These are phyloP conservation scores for Aspergillus diversus DNA, from an alignment of 495 filamentous ascomycete genomes.

Conservation along the genomic window DNA sequence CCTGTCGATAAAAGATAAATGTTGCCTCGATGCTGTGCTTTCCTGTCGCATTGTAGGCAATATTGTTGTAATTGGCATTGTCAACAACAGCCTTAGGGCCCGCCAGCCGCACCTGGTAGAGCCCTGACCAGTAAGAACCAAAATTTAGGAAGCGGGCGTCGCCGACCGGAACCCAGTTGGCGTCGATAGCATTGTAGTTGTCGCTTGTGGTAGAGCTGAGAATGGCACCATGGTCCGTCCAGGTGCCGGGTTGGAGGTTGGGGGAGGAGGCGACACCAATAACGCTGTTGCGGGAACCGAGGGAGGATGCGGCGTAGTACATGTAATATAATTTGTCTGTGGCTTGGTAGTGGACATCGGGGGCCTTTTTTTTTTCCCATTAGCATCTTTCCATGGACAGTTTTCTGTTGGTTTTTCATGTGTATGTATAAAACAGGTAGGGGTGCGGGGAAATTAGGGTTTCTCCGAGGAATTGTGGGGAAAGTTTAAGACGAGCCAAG, in stretches of 20 bases:
- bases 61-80: conserved; percentile 40
- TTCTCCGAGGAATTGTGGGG: too few relatives aligned
- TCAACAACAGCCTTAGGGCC: conserved; percentile 43
- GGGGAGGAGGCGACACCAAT: conserved; percentile 71
- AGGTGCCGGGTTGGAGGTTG: conserved; percentile 62
- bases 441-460: background rate
- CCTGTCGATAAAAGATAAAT: conserved; percentile 57
- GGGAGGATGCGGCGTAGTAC: conserved; percentile 70
- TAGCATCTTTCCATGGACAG: background rate
- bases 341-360: conserved; percentile 62
- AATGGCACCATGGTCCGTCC: conserved; percentile 55
- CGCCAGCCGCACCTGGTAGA: conserved; percentile 63
- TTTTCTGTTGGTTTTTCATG: background rate
- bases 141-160: conserved; percentile 62
- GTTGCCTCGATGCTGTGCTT: conserved; percentile 61
- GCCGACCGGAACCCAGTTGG: conserved; percentile 57
- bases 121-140: conserved; percentile 70
- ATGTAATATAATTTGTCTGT: conserved; percentile 61
- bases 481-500: too few relatives aligned
- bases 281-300: conserved; percentile 64
- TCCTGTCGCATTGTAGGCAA: conserved; percentile 59
- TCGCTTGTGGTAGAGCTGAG: conserved; percentile 48
- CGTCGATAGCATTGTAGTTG: conserved; percentile 73
- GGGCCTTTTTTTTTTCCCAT: conserved; percentile 51
- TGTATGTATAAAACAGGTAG: background rate